Base-by-base conservation (phyloP, 345 rosid genomes). In the Carallia brachiata region DNA sequence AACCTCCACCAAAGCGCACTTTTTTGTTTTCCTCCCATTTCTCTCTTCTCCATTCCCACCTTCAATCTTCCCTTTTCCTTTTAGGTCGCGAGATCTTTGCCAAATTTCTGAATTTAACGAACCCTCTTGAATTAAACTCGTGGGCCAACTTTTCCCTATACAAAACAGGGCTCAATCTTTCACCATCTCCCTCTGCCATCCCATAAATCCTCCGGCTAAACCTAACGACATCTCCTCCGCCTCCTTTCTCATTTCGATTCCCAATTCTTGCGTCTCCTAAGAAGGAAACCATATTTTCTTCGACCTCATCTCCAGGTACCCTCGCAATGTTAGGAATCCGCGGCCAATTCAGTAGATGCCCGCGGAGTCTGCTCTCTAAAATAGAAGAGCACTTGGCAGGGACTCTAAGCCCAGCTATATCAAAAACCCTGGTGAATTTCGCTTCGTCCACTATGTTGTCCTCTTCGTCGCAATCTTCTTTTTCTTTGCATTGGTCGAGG, bases 261-360 rank as follows among this genome's bases (percentile, higher is more conserved):
- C 63, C 55, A 28, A 54, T 75, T 12, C 6, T 47, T 36, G 53
- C 52, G 37, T 47, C 56, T 32, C 72, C 84, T 61, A 81, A 70
- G 1, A 88, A 69, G 37, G 81, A 66, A 32, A 65, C 72, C 19
- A 85, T 55, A n/a, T 77, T 84, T 5, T 79, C 79, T 4, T 87
- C 94, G 27, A 90, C 70, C 50, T 90, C 96, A n/a, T 88, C 97
- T 4, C 92, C 96, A 2, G 86, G 86, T 12, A 92, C 90, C 52
- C 92, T 85, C 34, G 96, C 96, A 47, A 92, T 81, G 80, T 92
- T 92, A 57, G 80, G 82, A 57, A 90, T 73, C 47, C 92, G 80
- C 13, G 97, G 94, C 93, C 97, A 92, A 68, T 92, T 92, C 53
- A 92, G 85, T 28, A 92, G 87, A 80, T 92, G 96, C 23, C 97